Evolutionary conservation across 352 stramenopile species (phyloP).

Genomic region (Phytophthora citrophthora): DNA sequence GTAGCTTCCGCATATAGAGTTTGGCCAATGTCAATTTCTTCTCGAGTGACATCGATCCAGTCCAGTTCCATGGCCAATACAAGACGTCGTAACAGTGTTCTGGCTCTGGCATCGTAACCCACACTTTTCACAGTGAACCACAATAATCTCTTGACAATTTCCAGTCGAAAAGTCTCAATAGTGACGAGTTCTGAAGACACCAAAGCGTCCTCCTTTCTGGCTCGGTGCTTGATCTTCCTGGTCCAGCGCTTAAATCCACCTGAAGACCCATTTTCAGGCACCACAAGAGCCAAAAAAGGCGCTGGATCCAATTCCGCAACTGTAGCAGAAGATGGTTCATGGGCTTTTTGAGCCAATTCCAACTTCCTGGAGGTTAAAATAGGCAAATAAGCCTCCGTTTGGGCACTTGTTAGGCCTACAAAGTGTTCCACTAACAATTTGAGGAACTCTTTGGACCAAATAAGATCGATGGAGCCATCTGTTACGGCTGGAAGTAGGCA

Average conservation of each 20-base stretch:
- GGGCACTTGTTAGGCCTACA: constrained; percentile 49
- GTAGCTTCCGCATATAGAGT: constrained; percentile 75
- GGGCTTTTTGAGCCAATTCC: constrained; percentile 25
- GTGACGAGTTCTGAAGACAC: constrained; percentile 18
- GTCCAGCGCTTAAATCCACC: constrained; percentile 40
- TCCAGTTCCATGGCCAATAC: constrained; percentile 55
- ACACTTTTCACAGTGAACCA: constrained; percentile 83
- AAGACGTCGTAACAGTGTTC: constrained; percentile 62
- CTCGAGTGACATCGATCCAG: constrained; percentile 66
- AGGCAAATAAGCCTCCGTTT: constrained; percentile 74
- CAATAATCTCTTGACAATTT: constrained; percentile 70
- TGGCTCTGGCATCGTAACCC: constrained; percentile 76
- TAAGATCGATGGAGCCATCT: constrained; percentile 58
- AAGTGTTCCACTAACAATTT: constrained; percentile 71
- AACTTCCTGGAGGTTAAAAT: constrained; percentile 58
- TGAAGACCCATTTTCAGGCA: constrained; percentile 34
- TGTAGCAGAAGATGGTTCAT: constrained; percentile 19
- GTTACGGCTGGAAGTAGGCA: constrained; percentile 72
- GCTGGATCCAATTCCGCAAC: constrained; percentile 50
- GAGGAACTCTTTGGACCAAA: constrained; percentile 75
- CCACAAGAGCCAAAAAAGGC: constrained; percentile 68
- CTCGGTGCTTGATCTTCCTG: constrained; percentile 30
- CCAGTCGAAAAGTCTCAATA: constrained; percentile 54
- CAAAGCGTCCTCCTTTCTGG: constrained; percentile 14
- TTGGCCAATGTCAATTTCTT: constrained; percentile 76